Conservation (phyloP, 257 asterid species). For the Cynanchum wilfordii region DNA sequence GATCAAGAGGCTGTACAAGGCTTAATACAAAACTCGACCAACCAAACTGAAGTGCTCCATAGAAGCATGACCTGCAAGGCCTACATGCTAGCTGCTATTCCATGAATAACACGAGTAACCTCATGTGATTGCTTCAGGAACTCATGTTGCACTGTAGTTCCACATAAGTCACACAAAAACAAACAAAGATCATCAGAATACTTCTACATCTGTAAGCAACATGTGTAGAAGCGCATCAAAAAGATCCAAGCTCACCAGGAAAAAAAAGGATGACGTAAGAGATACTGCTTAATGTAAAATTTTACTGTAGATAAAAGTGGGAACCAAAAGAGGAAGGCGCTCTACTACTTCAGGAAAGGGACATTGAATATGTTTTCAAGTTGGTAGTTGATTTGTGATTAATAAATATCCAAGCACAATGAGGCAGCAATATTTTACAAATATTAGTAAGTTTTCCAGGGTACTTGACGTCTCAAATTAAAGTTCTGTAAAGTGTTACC, state of each 20-base stretch:
- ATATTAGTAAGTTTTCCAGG: neutral
- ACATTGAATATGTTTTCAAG: neutral
- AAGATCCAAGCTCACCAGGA: neutral
- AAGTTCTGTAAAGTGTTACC: conserved; percentile 5
- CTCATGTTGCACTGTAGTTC: neutral
- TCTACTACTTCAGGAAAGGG: too few species aligned
- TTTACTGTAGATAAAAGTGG: too few species aligned
- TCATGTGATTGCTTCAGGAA: neutral
- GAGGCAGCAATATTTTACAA: neutral
- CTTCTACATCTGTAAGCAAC: neutral
- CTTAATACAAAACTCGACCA: conserved; percentile 85
- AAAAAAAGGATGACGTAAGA: neutral
- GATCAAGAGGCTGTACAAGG: conserved; percentile 70
- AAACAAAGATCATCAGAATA: neutral
- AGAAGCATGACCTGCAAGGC: conserved; percentile 62
- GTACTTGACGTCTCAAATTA: neutral
- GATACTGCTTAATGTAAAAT: too few species aligned
- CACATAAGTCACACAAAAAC: neutral
- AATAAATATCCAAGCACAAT: neutral
- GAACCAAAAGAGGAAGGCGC: too few species aligned
- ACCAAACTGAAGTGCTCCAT: conserved; percentile 77
- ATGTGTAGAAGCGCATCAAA: neutral
- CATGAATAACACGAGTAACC: neutral
- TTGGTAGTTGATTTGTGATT: neutral
- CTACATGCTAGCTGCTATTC: neutral